Evolutionary conservation across 352 stramenopile genomes (phyloP), one percentile per base, ranked within the genome.

Genomic region (Phytophthora pistaciae): DNA sequence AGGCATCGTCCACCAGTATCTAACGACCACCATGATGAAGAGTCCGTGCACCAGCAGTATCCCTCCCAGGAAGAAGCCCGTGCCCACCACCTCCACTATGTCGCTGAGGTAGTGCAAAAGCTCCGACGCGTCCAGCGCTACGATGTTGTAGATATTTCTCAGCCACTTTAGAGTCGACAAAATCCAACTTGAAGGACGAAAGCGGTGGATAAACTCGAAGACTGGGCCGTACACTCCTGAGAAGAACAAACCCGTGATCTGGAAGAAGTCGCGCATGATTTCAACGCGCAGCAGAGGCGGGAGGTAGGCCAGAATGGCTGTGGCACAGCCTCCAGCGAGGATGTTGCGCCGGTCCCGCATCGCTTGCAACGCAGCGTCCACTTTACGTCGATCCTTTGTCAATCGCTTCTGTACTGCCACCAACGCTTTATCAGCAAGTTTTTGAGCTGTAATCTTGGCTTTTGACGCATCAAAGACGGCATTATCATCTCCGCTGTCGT

Each of bases 211-310:
- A 53, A 53, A 53, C 20, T 53, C 46, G 46, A 53, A 53, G 13
- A 53, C 46, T 16, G 46, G 46, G 3, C 46, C 46, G 5, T 53
- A 53, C 46, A 53, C 29, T 0, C 46, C 46, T 6, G 46, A 53
- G 46, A 53, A 53, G 46, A 53, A 53, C 16, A 53, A 53, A 6
- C 46, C 46, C 10, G 46, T 53, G 10, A 53, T 53, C 16, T 53
- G 46, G 6, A 53, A 53, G 20, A 53, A 53, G 46, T 53, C 46
- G 46, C 46, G 46, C 46, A 53, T 53, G 20, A 53, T 53, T 27
- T 53, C 46, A 10, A 53, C 14, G 9, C 42, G 42, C 42, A 49
- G 6, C 46, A 53, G 10, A 53, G 46, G 46, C 4, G 46, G 46
- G 2, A 29, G 46, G 8, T 53, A 53, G 18, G 46, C 46, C 46